A percentile compares a stretch with the other conserved stretches of the same genome.
phyloP scores from a whole-genome alignment of 1,139 yeast genomes.

The Arxiozyma telluris region DNA sequence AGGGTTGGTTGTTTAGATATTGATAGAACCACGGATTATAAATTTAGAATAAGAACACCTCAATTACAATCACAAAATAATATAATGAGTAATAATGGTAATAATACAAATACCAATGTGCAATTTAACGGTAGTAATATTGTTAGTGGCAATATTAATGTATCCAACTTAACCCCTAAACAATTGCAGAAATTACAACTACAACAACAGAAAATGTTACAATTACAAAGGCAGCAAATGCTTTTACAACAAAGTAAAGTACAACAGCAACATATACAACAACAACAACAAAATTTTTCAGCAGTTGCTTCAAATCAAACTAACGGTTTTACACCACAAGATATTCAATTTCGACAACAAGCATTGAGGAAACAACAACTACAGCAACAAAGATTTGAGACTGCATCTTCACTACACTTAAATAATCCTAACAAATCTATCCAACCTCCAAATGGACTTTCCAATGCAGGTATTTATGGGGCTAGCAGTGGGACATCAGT shows the following conservation, averaged over 20 bases:
- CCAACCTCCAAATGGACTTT: conserved; percentile 14
- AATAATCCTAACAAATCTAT: conserved; percentile 24
- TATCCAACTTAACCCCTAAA: conserved; percentile 39
- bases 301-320: conserved; percentile 24
- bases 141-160: not conserved
- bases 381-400: conserved; percentile 27
- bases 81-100: not conserved
- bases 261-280: conserved; percentile 21
- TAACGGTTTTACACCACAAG: conserved; percentile 28
- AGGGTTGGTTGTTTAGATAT: conserved; percentile 67
- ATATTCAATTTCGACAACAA: conserved; percentile 33
- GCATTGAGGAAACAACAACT: conserved; percentile 33
- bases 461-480: conserved; percentile 2
- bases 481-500: conserved; percentile 4
- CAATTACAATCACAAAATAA: conserved; percentile 18
- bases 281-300: conserved; percentile 25
- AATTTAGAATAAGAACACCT: conserved; percentile 59
- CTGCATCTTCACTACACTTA: conserved; percentile 24
- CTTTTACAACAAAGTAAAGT: conserved; percentile 28
- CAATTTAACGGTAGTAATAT: not conserved
- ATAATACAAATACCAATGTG: not conserved
- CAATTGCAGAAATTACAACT: conserved; percentile 28
- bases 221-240: conserved; percentile 26
- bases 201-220: conserved; percentile 33
- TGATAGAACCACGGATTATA: conserved; percentile 48